Evolutionary conservation across 163 green algal species (phyloP), one percentile per base, ranked within the genome.

Genomic region (Chloromonas sp.): DNA sequence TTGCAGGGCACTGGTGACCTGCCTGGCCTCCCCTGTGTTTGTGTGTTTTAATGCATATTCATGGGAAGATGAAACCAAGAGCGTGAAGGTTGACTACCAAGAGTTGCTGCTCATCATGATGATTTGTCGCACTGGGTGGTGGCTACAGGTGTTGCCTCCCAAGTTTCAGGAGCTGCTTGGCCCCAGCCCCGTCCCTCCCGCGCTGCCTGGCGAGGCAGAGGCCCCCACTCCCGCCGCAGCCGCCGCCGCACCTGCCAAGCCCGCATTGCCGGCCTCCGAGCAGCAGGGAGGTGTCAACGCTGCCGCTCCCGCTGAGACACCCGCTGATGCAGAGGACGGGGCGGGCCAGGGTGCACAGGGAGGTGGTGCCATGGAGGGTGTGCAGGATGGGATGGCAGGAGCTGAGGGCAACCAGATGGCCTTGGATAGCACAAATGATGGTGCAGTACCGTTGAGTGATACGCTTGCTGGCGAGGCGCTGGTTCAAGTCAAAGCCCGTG

Each of bases 161-260:
- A 84, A 91, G 36, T 94, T 97, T 82, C 82, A 90, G 2, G 71
- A 60, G 0, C 88, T 98, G 71, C 83, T 97, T 81, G 93, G 94
- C 13, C 88, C 92, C 58, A 85, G 89, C 60, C 91, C 94, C 0
- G 61, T 83, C n/a, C 82, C 89, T 74, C 57, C 87, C 1, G 71
- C 76, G 3, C 86, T 91, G n/a, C 90, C 92, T 1, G 70, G 81
- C 62, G n/a, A 80, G 81, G 61, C 60, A 58, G 36, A 82, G 14
- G 57, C 78, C 78, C 66, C 66, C 66, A 76, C 66, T 8, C 66
- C 66, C 66, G 66, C 66, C 66, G 13, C 71, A 79, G 58, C 71
- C 71, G 13, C 71, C 71, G 71, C 66, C 66, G 66, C 66, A 74
- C 5, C 66, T 11, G 66, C 66, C 66, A 74, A 5, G 5, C 5